Evolutionary conservation across 306 rosid genomes (phyloP), one percentile per base, ranked within the genome.

Genomic region (Vigna unguiculata): DNA sequence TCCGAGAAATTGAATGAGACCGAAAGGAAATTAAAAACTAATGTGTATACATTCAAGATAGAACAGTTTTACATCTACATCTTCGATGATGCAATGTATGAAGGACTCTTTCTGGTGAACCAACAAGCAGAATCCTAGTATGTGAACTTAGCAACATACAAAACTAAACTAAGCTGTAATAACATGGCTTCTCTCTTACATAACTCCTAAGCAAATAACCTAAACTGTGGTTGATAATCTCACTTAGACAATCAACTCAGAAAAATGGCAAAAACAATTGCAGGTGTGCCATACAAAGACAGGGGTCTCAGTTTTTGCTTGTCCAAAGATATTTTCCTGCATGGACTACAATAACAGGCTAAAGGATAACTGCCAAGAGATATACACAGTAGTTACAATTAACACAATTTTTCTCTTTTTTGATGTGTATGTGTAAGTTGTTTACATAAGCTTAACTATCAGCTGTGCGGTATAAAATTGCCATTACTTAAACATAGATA

Each of bases 101-200:
- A 78, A 69, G 10, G 40, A 58, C 46, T 38, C 32, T 51, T 46
- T 47, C 17, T 54, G 2, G 60, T 4, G 17, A 19, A 53, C n/a
- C 68, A 25, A 67, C 34, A 22, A 34, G 43, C 51, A 63, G 32
- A 76, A 36, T 21, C 34, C 16, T 14, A 22, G 54, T 15, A 43
- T 15, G 45, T 17, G 36, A 51, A 22, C 57, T 38, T 38, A 9
- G 58, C 36, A 77, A 54, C 17, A 41, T 17, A n/a, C 34, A 53
- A 53, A 64, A 76, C 38, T 38, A n/a, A n/a, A n/a, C n/a, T 38
- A 16, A 64, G 52, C 25, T 4, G 13, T 16, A 64, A 64, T 63
- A 30, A 32, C 24, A 54, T 36, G 22, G 55, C 49, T 68, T 52
- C 64, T 34, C 19, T 51, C 5, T 32, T 53, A 34, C 62, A 40